Conservation (phyloP, 306 rosid species). For the Gastrolobium villosum region DNA sequence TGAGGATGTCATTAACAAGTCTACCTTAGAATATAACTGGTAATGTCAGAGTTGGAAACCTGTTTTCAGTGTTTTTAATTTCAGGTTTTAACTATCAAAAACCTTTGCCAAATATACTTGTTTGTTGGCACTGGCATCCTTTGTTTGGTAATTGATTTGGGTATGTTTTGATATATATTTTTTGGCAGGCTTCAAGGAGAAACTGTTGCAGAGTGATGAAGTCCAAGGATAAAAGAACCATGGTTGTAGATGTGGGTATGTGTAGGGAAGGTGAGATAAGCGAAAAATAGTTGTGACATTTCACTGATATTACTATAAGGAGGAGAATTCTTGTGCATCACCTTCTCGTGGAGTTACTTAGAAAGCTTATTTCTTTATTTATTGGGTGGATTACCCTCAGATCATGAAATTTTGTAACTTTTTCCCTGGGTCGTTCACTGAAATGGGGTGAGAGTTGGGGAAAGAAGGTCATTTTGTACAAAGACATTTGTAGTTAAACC, state of each 20-base stretch:
- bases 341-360: constrained; percentile 41
- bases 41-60: background rate
- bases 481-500: constrained; percentile 41
- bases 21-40: background rate
- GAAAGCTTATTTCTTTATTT: constrained; percentile 55
- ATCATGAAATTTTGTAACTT: constrained; percentile 52
- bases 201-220: constrained; percentile 85
- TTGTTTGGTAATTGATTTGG: constrained; percentile 37
- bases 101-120: background rate
- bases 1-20: constrained; percentile 5
- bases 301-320: constrained; percentile 28
- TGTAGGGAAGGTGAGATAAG: constrained; percentile 82
- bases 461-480: constrained; percentile 53
- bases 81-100: constrained; percentile 9
- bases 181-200: constrained; percentile 91
- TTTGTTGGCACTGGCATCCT: constrained; percentile 15
- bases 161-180: constrained; percentile 36
- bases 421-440: constrained; percentile 20
- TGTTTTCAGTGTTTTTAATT: constrained; percentile 23
- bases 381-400: constrained; percentile 44
- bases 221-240: constrained; percentile 61
- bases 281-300: constrained; percentile 54
- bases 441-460: constrained; percentile 39
- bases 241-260: constrained; percentile 79
- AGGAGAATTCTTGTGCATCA: constrained; percentile 34